Conservation (phyloP, 208 protist genomes). For the Crithidia mellificae region DNA sequence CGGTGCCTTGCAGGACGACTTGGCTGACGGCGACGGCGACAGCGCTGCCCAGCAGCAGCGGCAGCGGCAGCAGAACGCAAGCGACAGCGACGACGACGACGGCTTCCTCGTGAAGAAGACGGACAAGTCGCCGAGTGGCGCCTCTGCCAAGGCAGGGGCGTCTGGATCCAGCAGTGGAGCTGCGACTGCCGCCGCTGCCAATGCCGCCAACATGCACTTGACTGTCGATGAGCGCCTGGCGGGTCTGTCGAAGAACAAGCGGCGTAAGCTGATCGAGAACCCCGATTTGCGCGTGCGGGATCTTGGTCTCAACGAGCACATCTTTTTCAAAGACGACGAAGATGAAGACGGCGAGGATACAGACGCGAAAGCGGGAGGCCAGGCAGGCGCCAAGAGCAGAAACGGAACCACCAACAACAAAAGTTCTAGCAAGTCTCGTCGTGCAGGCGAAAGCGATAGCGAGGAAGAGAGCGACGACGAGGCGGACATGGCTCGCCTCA, state of each 20-base stretch:
- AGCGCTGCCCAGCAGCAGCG: neutral
- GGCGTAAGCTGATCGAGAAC: slow-evolving; percentile 75
- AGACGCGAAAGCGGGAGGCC: no score
- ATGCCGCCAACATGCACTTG: slow-evolving; percentile 38
- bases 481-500: slow-evolving; percentile 18
- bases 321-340: slow-evolving; percentile 67
- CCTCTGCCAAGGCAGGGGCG: no score
- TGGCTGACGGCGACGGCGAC: slow-evolving; percentile 1
- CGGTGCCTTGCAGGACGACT: slow-evolving; percentile 22
- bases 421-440: no score
- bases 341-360: slow-evolving; percentile 49
- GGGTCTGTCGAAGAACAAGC: slow-evolving; percentile 86
- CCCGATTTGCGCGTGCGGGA: slow-evolving; percentile 82
- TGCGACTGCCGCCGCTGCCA: neutral
- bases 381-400: no score
- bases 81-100: slow-evolving; percentile 40
- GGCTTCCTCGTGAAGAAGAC: slow-evolving; percentile 54
- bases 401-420: no score
- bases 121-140: no score
- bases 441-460: no score
- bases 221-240: slow-evolving; percentile 82
- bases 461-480: neutral
- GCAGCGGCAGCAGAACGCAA: neutral
- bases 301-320: slow-evolving; percentile 68
- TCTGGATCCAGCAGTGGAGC: no score